Conservation (phyloP, 2,329 filamentous ascomycete species). For the Dendrostoma leiphaemia region DNA sequence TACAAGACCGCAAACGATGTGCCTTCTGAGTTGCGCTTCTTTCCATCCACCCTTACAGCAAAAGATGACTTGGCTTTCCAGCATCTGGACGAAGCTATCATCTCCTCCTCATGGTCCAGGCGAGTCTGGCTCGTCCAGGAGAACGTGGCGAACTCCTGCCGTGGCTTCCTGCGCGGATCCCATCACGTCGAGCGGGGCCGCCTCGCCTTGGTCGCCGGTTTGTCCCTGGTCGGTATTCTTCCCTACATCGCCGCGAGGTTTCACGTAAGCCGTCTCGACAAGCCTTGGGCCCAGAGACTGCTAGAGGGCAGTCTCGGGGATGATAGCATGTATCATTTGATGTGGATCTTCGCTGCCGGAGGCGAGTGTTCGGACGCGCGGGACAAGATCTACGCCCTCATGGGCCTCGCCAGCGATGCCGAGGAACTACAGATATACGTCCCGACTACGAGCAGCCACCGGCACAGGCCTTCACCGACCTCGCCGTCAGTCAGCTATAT, state of each 20-base stretch:
- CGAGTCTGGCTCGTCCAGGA: conserved; percentile 25
- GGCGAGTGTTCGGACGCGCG: neutral
- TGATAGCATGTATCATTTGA: neutral
- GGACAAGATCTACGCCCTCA: conserved; percentile 1
- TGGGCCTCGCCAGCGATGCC: neutral
- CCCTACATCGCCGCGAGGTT: neutral
- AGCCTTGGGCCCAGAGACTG: no score
- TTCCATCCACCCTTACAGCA: neutral
- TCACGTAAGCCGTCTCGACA: neutral
- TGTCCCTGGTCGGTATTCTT: neutral
- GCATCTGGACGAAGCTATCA: neutral
- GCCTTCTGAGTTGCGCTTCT: neutral
- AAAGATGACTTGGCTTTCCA: neutral
- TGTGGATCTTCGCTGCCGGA: neutral
- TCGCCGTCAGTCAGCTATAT: neutral
- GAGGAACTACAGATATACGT: neutral
- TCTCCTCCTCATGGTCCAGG: neutral
- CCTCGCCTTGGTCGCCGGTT: neutral
- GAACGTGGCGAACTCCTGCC: conserved; percentile 11
- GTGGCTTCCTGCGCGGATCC: conserved; percentile 1
- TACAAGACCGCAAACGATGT: neutral
- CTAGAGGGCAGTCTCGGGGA: no score
- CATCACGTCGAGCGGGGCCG: neutral
- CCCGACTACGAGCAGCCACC: neutral
- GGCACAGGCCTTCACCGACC: neutral